Evolutionary conservation across 805 yeast species (phyloP), one percentile per base, ranked within the genome.

Genomic region (Zygosaccharomyces rouxii): DNA sequence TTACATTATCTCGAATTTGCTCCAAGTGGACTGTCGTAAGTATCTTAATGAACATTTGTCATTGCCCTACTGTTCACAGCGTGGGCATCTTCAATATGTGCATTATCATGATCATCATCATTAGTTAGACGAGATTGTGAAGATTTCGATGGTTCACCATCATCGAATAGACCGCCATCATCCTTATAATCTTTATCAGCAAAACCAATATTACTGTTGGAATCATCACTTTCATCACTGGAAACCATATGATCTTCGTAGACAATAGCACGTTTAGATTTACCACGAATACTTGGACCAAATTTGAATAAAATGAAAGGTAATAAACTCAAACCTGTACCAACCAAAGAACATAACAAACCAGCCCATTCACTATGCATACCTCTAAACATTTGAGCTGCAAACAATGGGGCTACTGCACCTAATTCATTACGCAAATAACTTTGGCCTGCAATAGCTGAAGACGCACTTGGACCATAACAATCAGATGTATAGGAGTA

Each of bases 131-230:
- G 40, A 16, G 39, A 42, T 10, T 30, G 42, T 16, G 45, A 46
- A 14, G 42, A 43, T 6, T 37, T 38, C 5, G 44, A 46, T 21
- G 47, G 40, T 22, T 49, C 50, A 38, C 42, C 47, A 46, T 21
- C 47, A 31, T 16, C 50, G 43, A 25, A 7, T 23, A 18, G 33
- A 42, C 25, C 45, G 23, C 14, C 40, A 49, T 14, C 29, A 19
- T 22, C 10, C 28, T 26, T n/a, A 11, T 19, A 23, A 22, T 26
- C 29, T 16, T 38, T 38, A 9, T 22, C 25, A 10, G 14, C n/a
- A 23, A n/a, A 7, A 14, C 28, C 41, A n/a, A 13, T 5, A 7
- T 25, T 38, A 19, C 7, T 37, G 25, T 37, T 23, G 40, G 40
- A 10, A 38, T 14, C 22, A 7, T 38, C 28, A 9, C 4, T 13